These are phyloP conservation scores for Backusella australiensis DNA, from an alignment of 192 early-diverging fungal species.

Conservation along the genomic window DNA sequence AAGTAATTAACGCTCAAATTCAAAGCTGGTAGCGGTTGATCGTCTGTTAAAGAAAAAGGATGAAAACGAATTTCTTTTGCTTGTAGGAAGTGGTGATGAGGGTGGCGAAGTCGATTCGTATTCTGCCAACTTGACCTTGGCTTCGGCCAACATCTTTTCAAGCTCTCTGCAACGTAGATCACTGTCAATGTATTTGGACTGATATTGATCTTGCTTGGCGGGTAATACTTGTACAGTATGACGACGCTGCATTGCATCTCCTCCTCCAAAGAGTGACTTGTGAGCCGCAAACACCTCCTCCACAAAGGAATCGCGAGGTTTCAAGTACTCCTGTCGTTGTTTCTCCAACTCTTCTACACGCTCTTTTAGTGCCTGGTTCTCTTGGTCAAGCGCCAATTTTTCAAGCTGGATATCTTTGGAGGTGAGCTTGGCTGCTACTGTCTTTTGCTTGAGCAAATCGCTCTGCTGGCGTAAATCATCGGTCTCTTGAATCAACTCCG, in stretches of 20 bases:
- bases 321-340: constrained; percentile 25
- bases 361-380: constrained; percentile 11
- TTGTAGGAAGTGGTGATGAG: constrained; percentile 6
- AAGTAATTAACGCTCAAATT: background rate
- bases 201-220: constrained; percentile 16
- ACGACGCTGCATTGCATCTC: constrained; percentile 15
- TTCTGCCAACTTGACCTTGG: constrained; percentile 37
- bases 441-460: constrained; percentile 20
- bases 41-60: background rate
- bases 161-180: constrained; percentile 40
- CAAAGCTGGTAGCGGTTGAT: background rate
- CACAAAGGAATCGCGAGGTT: constrained; percentile 25
- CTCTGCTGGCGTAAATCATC: constrained; percentile 24
- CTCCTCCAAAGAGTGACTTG: constrained; percentile 11
- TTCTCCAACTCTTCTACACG: constrained; percentile 25
- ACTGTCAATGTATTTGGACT: constrained; percentile 32
- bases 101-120: constrained; percentile 22
- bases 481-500: constrained; percentile 6
- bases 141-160: constrained; percentile 38
- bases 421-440: constrained; percentile 26
- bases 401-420: constrained; percentile 36
- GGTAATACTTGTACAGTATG: constrained; percentile 26
- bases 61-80: constrained; percentile 9
- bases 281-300: constrained; percentile 34
- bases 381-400: constrained; percentile 20